Evolutionary conservation across 352 stramenopile genomes (phyloP), one percentile per base, ranked within the genome.

Genomic region (Phytophthora syringae): DNA sequence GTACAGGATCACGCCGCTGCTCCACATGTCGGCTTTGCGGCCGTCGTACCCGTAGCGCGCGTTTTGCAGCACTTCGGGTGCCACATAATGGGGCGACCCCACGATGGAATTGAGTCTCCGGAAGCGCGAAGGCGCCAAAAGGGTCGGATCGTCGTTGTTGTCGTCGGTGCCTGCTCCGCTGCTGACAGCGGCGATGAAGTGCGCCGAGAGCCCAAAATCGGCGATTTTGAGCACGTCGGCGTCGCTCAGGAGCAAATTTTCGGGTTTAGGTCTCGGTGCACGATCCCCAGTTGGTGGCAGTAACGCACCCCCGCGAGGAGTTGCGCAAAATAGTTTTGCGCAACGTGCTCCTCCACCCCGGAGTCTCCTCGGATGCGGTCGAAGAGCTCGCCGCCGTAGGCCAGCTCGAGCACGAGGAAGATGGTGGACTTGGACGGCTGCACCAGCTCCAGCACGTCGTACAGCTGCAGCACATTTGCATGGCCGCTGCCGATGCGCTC

Each of bases 21-120:
- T 97, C 92, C 92, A 98, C 77, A 97, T 95, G 70, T 98, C 94
- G 1, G 91, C 92, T 61, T 98, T 97, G 34, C 84, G 80, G 6
- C 92, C 92, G 60, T 98, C 92, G 62, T 98, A 98, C 21, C 92
- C 92, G 66, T 92, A 92, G 1, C 86, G 81, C 11, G 86, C 83
- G 53, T 93, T 94, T 66, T 94, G 82, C 48, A 99, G 85, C 16
- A 99, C 95, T 71, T 99, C 97, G 1, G 97, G 97, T 1, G 97
- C 97, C 12, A 98, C 95, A 64, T 99, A 99, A 55, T 99, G 96
- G 9, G 97, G 97, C 12, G 95, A 98, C 2, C 97, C 97, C 15
- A 99, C 97, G 25, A 99, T 93, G 16, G 94, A 98, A 34, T 97
- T 98, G 61, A 99, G 88, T 12, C 95, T 76, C 30, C 89, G 77